Percentiles rank a stretch among this genome's conserved stretches.
These are phyloP conservation scores for Paracamarosporium sp. DNA, from an alignment of 2,329 filamentous ascomycete species.

Conservation along the genomic window DNA sequence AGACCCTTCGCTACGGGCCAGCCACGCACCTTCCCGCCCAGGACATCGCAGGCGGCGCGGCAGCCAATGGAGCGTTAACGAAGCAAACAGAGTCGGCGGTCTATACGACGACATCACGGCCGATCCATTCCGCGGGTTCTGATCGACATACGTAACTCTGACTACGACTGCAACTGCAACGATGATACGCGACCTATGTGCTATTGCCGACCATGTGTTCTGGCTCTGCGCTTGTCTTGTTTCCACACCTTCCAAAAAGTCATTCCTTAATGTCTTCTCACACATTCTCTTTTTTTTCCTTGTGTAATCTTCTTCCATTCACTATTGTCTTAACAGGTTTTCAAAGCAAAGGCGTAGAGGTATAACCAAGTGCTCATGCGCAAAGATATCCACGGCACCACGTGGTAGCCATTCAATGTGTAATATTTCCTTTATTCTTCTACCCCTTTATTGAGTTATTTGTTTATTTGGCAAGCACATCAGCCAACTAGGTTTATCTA, in stretches of 20 bases:
- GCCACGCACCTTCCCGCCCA: slow-evolving; percentile 22
- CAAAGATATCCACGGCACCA: slow-evolving; percentile 4
- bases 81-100: slow-evolving; percentile 33
- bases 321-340: not conserved
- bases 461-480: too few species aligned
- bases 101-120: slow-evolving; percentile 39
- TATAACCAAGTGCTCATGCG: slow-evolving; percentile 14
- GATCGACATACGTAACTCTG: slow-evolving; percentile 14
- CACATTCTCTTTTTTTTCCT: not conserved
- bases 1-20: slow-evolving; percentile 23
- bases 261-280: not conserved
- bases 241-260: not conserved
- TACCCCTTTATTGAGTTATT: too few species aligned
- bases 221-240: not conserved
- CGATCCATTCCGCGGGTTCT: slow-evolving; percentile 47
- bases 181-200: slow-evolving; percentile 1
- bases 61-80: slow-evolving; percentile 47
- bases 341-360: slow-evolving; percentile 7
- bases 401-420: not conserved
- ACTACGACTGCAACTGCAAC: too few species aligned
- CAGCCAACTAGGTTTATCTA: not conserved
- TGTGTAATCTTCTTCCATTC: not conserved
- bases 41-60: slow-evolving; percentile 34
- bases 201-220: slow-evolving; percentile 6
- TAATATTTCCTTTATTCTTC: slow-evolving; percentile 7